Evolutionary conservation across 768 basidiomycete genomes (phyloP).

Genomic region (Punctularia strigosozonata): DNA sequence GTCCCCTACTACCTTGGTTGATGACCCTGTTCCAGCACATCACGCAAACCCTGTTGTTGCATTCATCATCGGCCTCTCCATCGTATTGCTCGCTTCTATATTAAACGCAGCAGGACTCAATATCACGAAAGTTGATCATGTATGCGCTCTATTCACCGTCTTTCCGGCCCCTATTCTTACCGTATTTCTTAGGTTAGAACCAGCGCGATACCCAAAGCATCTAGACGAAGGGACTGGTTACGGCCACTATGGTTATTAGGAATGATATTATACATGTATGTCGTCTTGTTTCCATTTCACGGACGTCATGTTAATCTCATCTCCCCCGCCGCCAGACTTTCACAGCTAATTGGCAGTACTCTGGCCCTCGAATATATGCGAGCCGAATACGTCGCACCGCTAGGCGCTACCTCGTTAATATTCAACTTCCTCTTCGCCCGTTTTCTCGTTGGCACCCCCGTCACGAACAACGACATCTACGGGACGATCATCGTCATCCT

Average conservation of each 20-base stretch:
- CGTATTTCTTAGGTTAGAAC: conserved; percentile 46
- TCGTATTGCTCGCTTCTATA: conserved; percentile 75
- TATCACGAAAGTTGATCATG: conserved; percentile 89
- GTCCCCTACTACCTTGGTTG: too few species aligned
- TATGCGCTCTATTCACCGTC: conserved; percentile 21
- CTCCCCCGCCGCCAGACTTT: conserved; percentile 36
- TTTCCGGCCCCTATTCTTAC: conserved; percentile 1
- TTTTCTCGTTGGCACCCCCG: conserved; percentile 77
- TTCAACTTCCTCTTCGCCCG: conserved; percentile 96
- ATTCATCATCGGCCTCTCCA: conserved; percentile 78
- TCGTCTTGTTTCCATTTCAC: conserved; percentile 4
- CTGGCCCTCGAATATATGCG: conserved; percentile 83
- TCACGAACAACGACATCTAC: conserved; percentile 75
- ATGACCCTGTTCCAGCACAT: conserved; percentile 19
- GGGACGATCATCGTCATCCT: conserved; percentile 75
- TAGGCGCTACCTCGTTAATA: conserved; percentile 86
- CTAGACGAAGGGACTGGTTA: conserved; percentile 65
- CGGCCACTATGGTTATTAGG: conserved; percentile 86
- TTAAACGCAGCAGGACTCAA: conserved; percentile 91
- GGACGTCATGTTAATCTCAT: conserved; percentile 1
- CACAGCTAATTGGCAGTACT: conserved; percentile 80
- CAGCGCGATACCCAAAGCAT: conserved; percentile 62
- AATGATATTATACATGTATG: conserved; percentile 89
- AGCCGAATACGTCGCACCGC: conserved; percentile 95
- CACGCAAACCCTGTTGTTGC: conserved; percentile 48